Evolutionary conservation across 768 basidiomycete species (phyloP), one percentile per base, ranked within the genome.

Genomic region (Scleroderma bovista): DNA sequence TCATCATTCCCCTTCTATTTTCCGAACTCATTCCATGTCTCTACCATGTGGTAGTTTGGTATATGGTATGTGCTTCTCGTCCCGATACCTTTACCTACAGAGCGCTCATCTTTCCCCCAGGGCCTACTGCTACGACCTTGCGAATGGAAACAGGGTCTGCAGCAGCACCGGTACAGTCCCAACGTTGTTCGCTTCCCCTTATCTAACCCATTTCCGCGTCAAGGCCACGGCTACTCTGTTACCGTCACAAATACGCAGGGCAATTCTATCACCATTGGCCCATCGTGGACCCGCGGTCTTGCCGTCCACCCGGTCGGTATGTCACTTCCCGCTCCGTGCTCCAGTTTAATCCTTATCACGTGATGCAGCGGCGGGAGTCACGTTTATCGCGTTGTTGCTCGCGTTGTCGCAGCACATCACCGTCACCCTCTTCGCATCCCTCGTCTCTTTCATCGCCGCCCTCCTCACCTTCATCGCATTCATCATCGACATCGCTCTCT

Each of bases 401-500:
- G 79, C 81, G 3, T 69, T 88, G 46, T 84, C 82, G 20, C 73
- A 76, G 33, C 80, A 83, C 57, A 64, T 78, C 47, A 69, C 70
- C 8, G 36, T 72, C 19, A 70, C 65, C 13, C 67, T 80, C 19
- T 29, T 78, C 42, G 66, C 78, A 1, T 72, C 76, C 15, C 61
- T 80, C 44, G 46, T 69, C 2, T 74, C 88, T 12, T 86, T 87
- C 75, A 71, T 89, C 47, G 86, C 85, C 8, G 83, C 85, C 1
- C 52, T 76, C 19, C 61, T 91, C 39, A 79, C 86, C 3, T 69
- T 89, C 48, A 78, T 89, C 53, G 81, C 86, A 1, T 88, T 91
- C 60, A 77, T 78, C 37, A 79, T 86, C 63, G 87, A 92, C 63
- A 83, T 90, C 52, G 84, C 86, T 13, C 77, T 92, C 26, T 84